Percentiles rank a stretch among this genome's conserved stretches.
phyloP scores from a whole-genome alignment of 129 eudicot genomes.

The Centaurea solstitialis region DNA sequence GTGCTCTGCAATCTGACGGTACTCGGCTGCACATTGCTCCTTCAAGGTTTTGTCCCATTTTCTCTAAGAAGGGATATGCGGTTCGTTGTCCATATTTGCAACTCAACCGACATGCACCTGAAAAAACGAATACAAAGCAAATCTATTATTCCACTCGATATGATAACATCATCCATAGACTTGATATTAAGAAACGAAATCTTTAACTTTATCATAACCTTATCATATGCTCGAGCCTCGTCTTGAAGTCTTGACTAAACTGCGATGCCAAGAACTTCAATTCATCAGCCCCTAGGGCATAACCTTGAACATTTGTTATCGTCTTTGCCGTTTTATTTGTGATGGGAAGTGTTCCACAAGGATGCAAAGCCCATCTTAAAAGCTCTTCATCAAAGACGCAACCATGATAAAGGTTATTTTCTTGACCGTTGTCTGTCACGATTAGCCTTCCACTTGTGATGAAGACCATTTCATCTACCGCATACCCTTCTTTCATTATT shows the following conservation, averaged over 20 bases:
- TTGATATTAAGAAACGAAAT: not conserved
- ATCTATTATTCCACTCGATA: not conserved
- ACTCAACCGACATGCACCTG: slow-evolving; percentile 23
- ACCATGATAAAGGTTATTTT: too few relatives aligned
- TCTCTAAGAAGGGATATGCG: too few relatives aligned
- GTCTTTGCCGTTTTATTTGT: slow-evolving; percentile 62
- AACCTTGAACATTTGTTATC: slow-evolving; percentile 65
- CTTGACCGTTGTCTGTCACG: too few relatives aligned
- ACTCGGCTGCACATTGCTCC: slow-evolving; percentile 9
- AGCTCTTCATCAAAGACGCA: slow-evolving; percentile 54
- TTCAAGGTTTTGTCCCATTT: slow-evolving; percentile 39
- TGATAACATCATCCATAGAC: too few relatives aligned
- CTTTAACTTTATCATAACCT: slow-evolving; percentile 34
- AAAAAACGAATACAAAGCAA: not conserved
- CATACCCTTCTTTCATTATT: too few relatives aligned
- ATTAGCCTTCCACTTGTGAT: too few relatives aligned
- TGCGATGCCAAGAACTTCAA: slow-evolving; percentile 60
- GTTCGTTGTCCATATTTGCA: slow-evolving; percentile 57
- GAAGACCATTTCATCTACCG: too few relatives aligned
- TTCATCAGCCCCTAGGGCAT: slow-evolving; percentile 59
- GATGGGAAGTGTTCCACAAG: slow-evolving; percentile 41
- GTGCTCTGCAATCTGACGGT: too few relatives aligned
- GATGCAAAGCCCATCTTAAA: slow-evolving; percentile 73
- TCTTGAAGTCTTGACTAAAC: slow-evolving; percentile 59
- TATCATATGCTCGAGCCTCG: slow-evolving; percentile 50